Evolutionary conservation across 495 filamentous ascomycete genomes (phyloP), one percentile per base, ranked within the genome.

Genomic region (Aspergillus diversus): DNA sequence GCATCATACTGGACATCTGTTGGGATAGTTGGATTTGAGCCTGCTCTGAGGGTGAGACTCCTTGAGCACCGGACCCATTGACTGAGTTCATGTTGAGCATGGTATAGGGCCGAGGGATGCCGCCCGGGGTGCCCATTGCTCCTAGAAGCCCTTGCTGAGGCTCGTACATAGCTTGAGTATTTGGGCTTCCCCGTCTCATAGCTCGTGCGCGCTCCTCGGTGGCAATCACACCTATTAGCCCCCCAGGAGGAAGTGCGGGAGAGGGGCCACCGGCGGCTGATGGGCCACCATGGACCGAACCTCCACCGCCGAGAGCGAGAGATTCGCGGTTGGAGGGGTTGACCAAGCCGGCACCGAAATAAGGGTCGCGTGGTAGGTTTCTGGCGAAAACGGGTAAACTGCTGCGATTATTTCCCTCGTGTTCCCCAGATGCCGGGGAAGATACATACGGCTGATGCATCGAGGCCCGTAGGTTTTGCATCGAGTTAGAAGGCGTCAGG

Each of bases 221-320:
- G 16, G 92, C 90, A 74, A 98, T 98, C 33, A 97, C 91, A n/a
- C 92, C 92, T 17, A 97, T 87, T 33, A 97, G 80, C 21, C 94
- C 93, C 35, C 90, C 92, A 6, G 81, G 77, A n/a, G 80, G 81
- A 50, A 83, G 66, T 55, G 66, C 75, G n/a, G 73, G 73, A 21
- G 71, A 66, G 4, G 70, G 57, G 13, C 61, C 82, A 6, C 83
- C 83, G n/a, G n/a, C 79, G 77, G 75, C 77, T 43, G 83, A 71
- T n/a, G 79, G 67, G 48, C 77, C 82, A 6, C 83, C 83, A 63
- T 83, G 77, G n/a, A 80, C 75, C 6, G 85, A 86, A n/a, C 80
- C 75, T 12, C 87, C 84, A 9, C 74, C 77, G 56, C 86, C 87
- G 47, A 92, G 81, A 21, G 89, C 85, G 58, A 96, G 79, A 31